These are phyloP conservation scores for Tripterygium wilfordii DNA, from an alignment of 177 flowering plant genomes.

Conservation along the genomic window DNA sequence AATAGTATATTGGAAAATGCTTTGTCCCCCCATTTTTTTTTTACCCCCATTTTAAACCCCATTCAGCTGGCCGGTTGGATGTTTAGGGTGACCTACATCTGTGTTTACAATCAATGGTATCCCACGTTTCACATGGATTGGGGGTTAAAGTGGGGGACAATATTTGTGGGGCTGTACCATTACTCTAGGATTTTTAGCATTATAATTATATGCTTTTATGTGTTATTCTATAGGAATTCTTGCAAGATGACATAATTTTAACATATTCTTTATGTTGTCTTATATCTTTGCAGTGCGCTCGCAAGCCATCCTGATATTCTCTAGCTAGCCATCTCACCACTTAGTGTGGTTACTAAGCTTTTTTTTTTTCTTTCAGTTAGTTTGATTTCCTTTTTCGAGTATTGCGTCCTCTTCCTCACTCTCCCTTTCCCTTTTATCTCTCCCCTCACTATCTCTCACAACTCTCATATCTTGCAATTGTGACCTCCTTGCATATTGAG, in stretches of 20 bases:
- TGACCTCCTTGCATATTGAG: not conserved
- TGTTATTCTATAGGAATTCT: no score
- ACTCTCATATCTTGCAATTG: not conserved
- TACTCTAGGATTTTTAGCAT: no score
- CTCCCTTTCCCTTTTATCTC: not conserved
- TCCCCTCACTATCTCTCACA: conserved; percentile 4
- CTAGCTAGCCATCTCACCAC: conserved; percentile 9
- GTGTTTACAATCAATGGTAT: no score
- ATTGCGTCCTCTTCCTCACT: conserved; percentile 6
- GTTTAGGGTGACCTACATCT: no score
- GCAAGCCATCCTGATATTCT: conserved; percentile 36
- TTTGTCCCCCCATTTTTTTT: no score
- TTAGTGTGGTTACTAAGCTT: conserved; percentile 6
- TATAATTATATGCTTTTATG: not conserved
- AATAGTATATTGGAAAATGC: no score
- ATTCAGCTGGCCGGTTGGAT: no score
- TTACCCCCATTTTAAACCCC: no score
- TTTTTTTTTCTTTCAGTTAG: not conserved
- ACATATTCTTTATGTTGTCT: conserved; percentile 3
- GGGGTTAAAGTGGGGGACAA: no score
- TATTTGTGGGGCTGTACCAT: no score
- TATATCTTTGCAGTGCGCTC: conserved; percentile 30
- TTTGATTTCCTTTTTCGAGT: conserved; percentile 3
- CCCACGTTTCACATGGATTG: no score
- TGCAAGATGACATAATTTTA: conserved; percentile 2